Evolutionary conservation across 2,329 filamentous ascomycete species (phyloP), one percentile per base, ranked within the genome.

Genomic region (Sclerotinia spermophila): DNA sequence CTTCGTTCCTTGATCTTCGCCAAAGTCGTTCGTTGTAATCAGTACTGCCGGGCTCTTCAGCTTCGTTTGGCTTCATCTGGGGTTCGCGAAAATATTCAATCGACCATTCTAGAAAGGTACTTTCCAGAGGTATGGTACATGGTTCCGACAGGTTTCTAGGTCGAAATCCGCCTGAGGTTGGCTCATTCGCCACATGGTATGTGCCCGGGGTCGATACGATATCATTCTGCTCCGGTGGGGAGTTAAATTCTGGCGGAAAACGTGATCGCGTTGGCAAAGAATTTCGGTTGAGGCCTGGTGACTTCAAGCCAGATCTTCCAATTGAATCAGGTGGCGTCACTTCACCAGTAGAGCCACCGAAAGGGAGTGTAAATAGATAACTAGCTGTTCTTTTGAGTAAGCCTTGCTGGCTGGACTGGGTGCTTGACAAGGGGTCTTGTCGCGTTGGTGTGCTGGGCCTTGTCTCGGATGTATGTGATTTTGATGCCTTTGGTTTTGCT

Each of bases 51-150:
- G 96, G 96, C 79, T 99, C 96, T 76, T 99, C 96, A 35, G 94
- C 92, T 79, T 99, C 96, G 71, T 92, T 94, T 4, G 93, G 91
- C 79, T 96, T 96, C 96, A 99, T 98, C 81, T 99, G 96, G 44
- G 96, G 96, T 80, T 98, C 94, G 42, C 94, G 92, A 85, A 98
- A 99, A 80, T 99, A 98, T 80, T 95, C 95, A 59, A 96, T 94
- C 5, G 94, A 97, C 94, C 95, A 99, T 74, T 97, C 93, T 73
- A 97, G 85, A 80, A 98, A 97, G 13, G 86, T 90, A 79, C 94
- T 97, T 72, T 87, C 86, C 27, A 99, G 81, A 1, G 96, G 96
- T 40, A 98, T 86, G 19, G 80, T 81, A 1, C 92, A 90, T 15
- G 83, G 76, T 68, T 87, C 83, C 1, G 85, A 83, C 42, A 87